These are phyloP conservation scores for Ricinus communis DNA, from an alignment of 345 rosid species.

Conservation along the genomic window DNA sequence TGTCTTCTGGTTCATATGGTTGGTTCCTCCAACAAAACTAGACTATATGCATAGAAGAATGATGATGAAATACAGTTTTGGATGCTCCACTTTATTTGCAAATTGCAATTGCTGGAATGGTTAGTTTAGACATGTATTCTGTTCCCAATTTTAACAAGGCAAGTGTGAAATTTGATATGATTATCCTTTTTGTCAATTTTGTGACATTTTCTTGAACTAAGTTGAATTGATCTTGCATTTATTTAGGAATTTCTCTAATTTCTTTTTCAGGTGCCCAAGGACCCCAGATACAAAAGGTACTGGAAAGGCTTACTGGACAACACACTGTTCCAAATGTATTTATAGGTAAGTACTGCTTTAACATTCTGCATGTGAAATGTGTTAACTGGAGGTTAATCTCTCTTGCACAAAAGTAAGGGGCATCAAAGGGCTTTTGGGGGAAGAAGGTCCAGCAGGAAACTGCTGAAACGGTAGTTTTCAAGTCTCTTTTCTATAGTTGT, in stretches of 20 bases:
- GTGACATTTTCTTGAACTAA: background rate
- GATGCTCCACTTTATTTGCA: background rate
- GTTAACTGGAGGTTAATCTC: background rate
- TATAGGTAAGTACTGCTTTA: constrained; percentile 51
- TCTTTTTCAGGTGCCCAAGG: constrained; percentile 76
- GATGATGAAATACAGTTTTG: background rate
- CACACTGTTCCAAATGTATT: constrained; percentile 95
- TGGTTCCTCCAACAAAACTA: too few species aligned
- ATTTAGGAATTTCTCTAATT: background rate
- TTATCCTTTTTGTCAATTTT: background rate
- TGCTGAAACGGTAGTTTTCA: background rate
- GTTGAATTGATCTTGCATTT: background rate
- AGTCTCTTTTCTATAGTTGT: background rate
- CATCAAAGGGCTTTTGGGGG: background rate
- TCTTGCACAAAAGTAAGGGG: too few species aligned
- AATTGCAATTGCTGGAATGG: background rate
- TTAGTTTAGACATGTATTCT: background rate
- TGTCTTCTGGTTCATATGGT: too few species aligned
- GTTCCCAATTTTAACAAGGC: background rate
- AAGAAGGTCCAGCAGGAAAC: background rate
- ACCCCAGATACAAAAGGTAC: constrained; percentile 76
- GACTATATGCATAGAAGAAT: background rate
- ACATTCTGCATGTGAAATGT: background rate
- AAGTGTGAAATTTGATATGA: background rate
- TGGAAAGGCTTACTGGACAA: constrained; percentile 90